Conservation (phyloP, 2,329 filamentous ascomycete genomes). For the Alternaria rosae region DNA sequence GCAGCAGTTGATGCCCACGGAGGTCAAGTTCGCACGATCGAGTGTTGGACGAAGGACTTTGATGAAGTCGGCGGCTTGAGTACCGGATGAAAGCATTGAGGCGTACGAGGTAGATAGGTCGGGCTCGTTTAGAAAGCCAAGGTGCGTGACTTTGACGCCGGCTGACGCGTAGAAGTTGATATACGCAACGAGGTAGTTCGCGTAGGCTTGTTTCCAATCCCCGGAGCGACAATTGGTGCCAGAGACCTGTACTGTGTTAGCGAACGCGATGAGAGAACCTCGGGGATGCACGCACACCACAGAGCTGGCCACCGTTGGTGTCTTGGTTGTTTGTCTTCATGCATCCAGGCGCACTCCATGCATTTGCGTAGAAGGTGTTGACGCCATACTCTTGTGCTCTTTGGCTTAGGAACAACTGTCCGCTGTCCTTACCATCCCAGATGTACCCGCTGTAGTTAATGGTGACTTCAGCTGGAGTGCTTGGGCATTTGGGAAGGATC, state of each 20-base stretch:
- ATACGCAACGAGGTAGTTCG: slow-evolving; percentile 58
- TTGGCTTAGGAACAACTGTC: slow-evolving; percentile 62
- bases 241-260: not conserved
- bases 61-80: slow-evolving; percentile 6
- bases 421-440: slow-evolving; percentile 24
- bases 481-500: slow-evolving; percentile 35
- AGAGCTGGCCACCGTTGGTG: slow-evolving; percentile 55
- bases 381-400: slow-evolving; percentile 56
- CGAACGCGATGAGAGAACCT: not conserved
- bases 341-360: slow-evolving; percentile 60
- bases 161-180: slow-evolving; percentile 52
- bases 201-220: slow-evolving; percentile 60
- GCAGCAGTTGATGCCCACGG: not conserved
- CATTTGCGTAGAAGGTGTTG: slow-evolving; percentile 58
- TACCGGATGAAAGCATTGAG: slow-evolving; percentile 57
- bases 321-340: slow-evolving; percentile 61
- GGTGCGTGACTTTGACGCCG: slow-evolving; percentile 52
- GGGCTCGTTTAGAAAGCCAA: slow-evolving; percentile 58
- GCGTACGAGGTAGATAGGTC: slow-evolving; percentile 54
- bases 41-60: not conserved
- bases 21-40: not conserved
- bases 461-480: slow-evolving; percentile 22
- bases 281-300: slow-evolving; percentile 50
- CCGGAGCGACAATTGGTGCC: slow-evolving; percentile 49
- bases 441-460: slow-evolving; percentile 34